Base-by-base conservation (phyloP, 2,329 filamentous ascomycete genomes). In the Penicillium corylophilum region DNA sequence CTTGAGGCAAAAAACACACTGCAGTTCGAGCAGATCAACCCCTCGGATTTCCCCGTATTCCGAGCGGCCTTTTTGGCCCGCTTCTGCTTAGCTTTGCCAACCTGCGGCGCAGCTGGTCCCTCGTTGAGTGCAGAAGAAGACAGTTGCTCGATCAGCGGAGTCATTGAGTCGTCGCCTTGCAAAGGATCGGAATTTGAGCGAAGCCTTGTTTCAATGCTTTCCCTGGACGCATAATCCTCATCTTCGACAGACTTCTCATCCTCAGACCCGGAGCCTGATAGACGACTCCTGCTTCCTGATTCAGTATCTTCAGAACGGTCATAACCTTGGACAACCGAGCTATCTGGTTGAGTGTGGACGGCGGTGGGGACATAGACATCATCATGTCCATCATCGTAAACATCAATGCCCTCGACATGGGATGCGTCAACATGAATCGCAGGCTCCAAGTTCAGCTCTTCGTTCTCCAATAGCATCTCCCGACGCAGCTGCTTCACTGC, bases 381-480 rank as follows among this genome's bases (percentile, higher is more conserved):
- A 3, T 31, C 29, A 29, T 41, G 13, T 33, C 26, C 43, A 42
- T 46, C 28, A 41, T 41, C 20, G 7, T 26, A 7, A 28, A 3
- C 26, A 28, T 9, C 4, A 10, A 28, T 28, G 26, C 8, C 26
- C 12, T 28, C 5, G 26, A 3, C 26, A 8, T 7, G 4, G 39
- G 13, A 41, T 41, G 20, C 22, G 18, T 26, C 39, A 9, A n/a
- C 28, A 22, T 45, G 12, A 20, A 28, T 28, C 3, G 22, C 28
- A 24, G 58, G 44, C 22, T 59, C 51, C 44, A 70, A 24, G 49
- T 66, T 51, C 40, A 60, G 70, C 44, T 84, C 78, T 42, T 78
- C 77, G 63, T 92, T 87, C 64, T 99, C 89, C 61, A 86, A 85
- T 61, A 81, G 83, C 91, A 99, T 95, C 68, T 94, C 86, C 64